Evolutionary conservation across 2,329 filamentous ascomycete species (phyloP), one percentile per base, ranked within the genome.

Genomic region (Aspergillus aculeatus): DNA sequence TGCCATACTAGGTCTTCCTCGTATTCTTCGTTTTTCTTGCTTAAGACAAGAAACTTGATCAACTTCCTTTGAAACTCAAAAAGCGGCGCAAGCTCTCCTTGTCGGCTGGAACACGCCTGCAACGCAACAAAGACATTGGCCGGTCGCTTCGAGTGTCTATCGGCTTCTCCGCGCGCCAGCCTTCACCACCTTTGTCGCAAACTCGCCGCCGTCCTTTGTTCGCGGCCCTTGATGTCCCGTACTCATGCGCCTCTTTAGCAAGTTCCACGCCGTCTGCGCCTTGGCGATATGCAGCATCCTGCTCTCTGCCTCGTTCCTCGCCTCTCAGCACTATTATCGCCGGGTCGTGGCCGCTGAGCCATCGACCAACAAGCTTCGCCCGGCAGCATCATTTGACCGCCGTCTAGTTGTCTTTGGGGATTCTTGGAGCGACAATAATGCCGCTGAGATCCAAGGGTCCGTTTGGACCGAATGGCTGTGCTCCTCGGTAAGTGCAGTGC

Each of bases 371-470:
- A 59, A 60, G 10, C 71, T 71, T 44, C 62, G 66, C 49, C 58
- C 67, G 9, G 57, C 66, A 9, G 57, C 53, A 4, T 55, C 63
- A 24, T 72, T 68, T 59, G 64, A 71, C 38, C 68, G 67, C 47
- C 65, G 72, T 55, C 62, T 77, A 57, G 73, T 77, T 3, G 70
- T 76, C 6, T 77, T 77, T 64, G 74, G 75, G 5, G 74, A 77
- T 64, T 73, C 76, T 9, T 77, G 72, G 75, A 76, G 73, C 49
- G 74, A 75, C 50, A 71, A 69, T 59, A 67, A 71, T 61, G 68
- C 68, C 4, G 67, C 68, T 44, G 65, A 68, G 12, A 50, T 59
- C 9, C 68, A 69, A 51, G 73, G 70, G 4, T 64, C 62, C 50
- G 64, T 72, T 23, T 77, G 73, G 72, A 73, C 72, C 21, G 71